Base-by-base conservation (phyloP, 169 alveolate species). In the Plasmodium berghei region DNA sequence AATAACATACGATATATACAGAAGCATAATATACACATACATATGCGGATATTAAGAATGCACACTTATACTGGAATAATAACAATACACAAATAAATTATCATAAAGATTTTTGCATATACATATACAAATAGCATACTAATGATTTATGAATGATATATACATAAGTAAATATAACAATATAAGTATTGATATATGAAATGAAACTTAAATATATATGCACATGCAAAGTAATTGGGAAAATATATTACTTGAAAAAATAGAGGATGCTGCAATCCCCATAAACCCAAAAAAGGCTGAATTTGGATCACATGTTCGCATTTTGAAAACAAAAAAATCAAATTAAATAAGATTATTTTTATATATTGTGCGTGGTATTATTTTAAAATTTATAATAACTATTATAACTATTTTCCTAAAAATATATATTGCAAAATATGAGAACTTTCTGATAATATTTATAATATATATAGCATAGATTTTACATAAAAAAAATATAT, bases 191-290 rank as follows among this genome's bases (percentile, higher is more conserved):
- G 52, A 66, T 3, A 48, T 28, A 24, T 10, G 73, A 5, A 66
- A 66, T 14, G 10, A 8, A 10, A 66, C 40, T 24, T 66, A 22
- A 22, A 66, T 16, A 52, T 16, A 52, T 52, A 16, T n/a, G 9
- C 34, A 63, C 20, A n/a, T 66, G 54, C 18, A 26, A 74, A 63
- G 9, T 26, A 73, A 49, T 26, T 14, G 28, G 9, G 34, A 73
- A 55, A 46, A 55, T 40, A 62, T 70, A 93, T 85, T 95, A 97
- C 99, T 98, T 26, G 99, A 98, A 93, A 98, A 98, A 55, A 98
- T 99, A 86, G 98, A 94, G 89, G 99, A 99, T 34, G 98, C 92
- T 55, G 99, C 99, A 56, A 98, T 97, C 66, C 99, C 99, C 98
- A 98, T 98, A 91, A 97, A 98, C 75, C 99, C 99, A 94, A 98